Evolutionary conservation across 345 rosid genomes (phyloP), one percentile per base, ranked within the genome.

Genomic region (Zanthoxylum bungeanum): DNA sequence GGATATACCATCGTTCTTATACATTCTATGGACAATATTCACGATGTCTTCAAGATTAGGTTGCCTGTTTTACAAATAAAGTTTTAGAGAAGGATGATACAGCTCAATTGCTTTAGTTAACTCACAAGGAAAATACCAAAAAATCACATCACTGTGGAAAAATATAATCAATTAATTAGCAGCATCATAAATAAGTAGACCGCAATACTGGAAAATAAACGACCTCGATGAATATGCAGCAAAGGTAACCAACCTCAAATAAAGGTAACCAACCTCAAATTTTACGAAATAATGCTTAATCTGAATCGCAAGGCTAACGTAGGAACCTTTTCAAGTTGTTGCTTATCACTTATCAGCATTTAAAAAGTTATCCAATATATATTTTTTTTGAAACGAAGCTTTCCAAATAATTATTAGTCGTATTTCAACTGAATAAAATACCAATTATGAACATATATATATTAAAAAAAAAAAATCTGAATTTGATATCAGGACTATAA

Each of bases 1-100:
- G 1, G 89, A 82, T 72, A 94, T 85, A 64, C 95, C 97, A 74
- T 94, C 98, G 78, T 89, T 87, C 82, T 89, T 89, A 55, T 90
- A 94, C 91, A 86, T 94, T 87, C 93, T 89, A 66, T 81, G 68
- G 68, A 94, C 97, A 83, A 92, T 87, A 76, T 92, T 94, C 47
- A 90, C 83, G 3, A 92, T 88, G 74, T 94, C 98, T 61, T 90
- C 97, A 36, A 69, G 89, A 57, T 78, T 89, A 77, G 98, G 98
- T 83, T 90, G 98, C 97, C 97, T 94, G 87, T 72, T 68, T 55
- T 64, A 85, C 70, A 78, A 56, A 64, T 34, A 58, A 62, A 0
- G 64, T 68, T 65, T 34, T 67, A 46, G 60, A 60, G 34, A 72
- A 76, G 63, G 65, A 76, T 66, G 24, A 64, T 1, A 19, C 59